Conservation (phyloP, 2,329 filamentous ascomycete species). For the Samsoniella hepiali region DNA sequence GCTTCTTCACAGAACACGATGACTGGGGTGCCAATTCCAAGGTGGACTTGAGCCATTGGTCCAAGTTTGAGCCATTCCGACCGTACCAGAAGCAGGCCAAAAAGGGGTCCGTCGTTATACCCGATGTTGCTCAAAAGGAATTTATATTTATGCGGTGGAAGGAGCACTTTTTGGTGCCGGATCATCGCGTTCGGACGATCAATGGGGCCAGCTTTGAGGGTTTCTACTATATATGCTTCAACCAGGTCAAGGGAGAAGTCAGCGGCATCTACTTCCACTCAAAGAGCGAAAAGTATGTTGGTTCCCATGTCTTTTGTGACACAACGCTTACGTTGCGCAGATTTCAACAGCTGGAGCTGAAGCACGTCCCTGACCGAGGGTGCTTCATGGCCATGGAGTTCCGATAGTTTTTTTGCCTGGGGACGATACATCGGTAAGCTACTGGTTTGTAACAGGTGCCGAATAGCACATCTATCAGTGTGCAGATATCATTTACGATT, state of each 20-base stretch:
- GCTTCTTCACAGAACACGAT: conserved; percentile 85
- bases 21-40: conserved; percentile 91
- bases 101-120: conserved; percentile 54
- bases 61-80: conserved; percentile 81
- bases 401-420: conserved; percentile 30
- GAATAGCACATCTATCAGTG: background rate
- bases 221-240: conserved; percentile 99
- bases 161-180: conserved; percentile 93
- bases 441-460: background rate
- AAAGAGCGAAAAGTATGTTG: conserved; percentile 89
- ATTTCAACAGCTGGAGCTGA: conserved; percentile 88
- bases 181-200: conserved; percentile 88
- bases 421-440: background rate
- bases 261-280: conserved; percentile 97
- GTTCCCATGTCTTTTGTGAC: background rate
- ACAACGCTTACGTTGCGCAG: conserved; percentile 42
- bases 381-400: conserved; percentile 89
- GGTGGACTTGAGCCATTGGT: conserved; percentile 91
- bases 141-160: conserved; percentile 99
- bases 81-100: conserved; percentile 62
- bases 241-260: conserved; percentile 80
- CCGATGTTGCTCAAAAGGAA: conserved; percentile 75
- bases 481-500: background rate
- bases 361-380: conserved; percentile 80
- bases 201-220: conserved; percentile 95